Conservation (phyloP, 2,329 filamentous ascomycete genomes). For the Erysiphe neolycopersici region DNA sequence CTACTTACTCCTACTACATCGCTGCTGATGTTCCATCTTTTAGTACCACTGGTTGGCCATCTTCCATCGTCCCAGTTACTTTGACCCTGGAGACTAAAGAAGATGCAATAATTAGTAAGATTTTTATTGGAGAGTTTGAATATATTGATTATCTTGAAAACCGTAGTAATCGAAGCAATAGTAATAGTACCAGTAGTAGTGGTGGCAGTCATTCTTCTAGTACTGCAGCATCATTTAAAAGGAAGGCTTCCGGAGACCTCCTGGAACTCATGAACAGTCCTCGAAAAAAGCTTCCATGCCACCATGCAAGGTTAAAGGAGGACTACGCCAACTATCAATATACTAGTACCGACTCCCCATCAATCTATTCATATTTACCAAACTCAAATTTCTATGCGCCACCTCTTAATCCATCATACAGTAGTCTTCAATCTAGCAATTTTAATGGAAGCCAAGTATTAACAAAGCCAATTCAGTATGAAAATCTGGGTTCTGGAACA, state of each 20-base stretch:
- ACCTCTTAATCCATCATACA: constrained; percentile 13
- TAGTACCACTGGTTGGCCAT: constrained; percentile 25
- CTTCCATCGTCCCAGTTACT: constrained; percentile 28
- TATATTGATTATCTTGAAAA: constrained; percentile 22
- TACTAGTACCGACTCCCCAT: constrained; percentile 19
- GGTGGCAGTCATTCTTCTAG: constrained; percentile 2
- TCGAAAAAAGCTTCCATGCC: constrained; percentile 20
- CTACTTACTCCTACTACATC: constrained; percentile 42
- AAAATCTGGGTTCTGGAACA: constrained; percentile 17
- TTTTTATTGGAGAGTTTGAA: constrained; percentile 33
- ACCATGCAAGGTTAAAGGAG: constrained; percentile 21
- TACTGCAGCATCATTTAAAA: constrained; percentile 22
- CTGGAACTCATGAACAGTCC: constrained; percentile 20
- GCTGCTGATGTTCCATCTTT: constrained; percentile 45
- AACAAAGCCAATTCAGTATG: constrained; percentile 16
- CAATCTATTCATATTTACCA: constrained; percentile 23
- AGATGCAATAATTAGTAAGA: constrained; percentile 21
- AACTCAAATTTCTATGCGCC: constrained; percentile 19
- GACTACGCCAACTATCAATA: constrained; percentile 29
- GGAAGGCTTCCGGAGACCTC: constrained; percentile 24
- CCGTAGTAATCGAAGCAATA: constrained; percentile 11
- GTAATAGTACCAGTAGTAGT: constrained; percentile 6
- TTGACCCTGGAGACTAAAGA: constrained; percentile 31
- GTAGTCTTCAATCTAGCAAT: constrained; percentile 14
- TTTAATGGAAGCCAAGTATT: constrained; percentile 12